Percentiles rank a stretch among this genome's conserved stretches.
These are phyloP conservation scores for Daucus carota DNA, from an alignment of 129 eudicot species.

Conservation along the genomic window DH1_v3.0 NC_030382.2:41474001-41474500, in stretches of 20 bases:
- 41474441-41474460: background rate
- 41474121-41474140: constrained; percentile 8
- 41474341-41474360: background rate
- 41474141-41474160: constrained; percentile 5
- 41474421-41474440: background rate
- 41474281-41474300: background rate
- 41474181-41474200: background rate
- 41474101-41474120: constrained; percentile 8
- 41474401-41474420: background rate
- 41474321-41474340: background rate
- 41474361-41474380: background rate
- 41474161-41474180: constrained; percentile 2
- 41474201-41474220: background rate
- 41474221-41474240: background rate
- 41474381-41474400: background rate
- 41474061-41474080: background rate
- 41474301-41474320: background rate
- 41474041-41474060: background rate
- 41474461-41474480: background rate
- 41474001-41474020: background rate
- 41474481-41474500: background rate
- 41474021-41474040: background rate
- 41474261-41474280: background rate
- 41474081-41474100: background rate
- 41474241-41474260: background rate